A percentile compares a stretch with the other conserved stretches of the same genome.
These are phyloP conservation scores for Colletotrichum ledebouriae DNA, from an alignment of 2,329 filamentous ascomycete genomes.

Conservation along the genomic window DNA sequence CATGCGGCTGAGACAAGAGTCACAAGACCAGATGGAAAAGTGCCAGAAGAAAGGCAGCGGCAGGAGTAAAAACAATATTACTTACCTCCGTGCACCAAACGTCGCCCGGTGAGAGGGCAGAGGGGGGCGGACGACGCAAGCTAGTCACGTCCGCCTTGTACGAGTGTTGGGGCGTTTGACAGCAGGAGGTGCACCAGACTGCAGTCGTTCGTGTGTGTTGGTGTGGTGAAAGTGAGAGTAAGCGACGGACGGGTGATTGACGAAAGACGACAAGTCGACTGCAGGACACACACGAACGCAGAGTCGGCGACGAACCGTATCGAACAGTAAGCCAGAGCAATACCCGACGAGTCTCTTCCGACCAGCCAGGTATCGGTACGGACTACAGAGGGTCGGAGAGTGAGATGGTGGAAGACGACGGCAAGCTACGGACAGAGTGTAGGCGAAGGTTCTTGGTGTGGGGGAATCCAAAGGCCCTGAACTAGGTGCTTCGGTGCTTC, in stretches of 20 bases:
- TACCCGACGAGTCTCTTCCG: background rate
- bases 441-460: slow-evolving; percentile 23
- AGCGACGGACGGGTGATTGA: background rate
- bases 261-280: background rate
- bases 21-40: slow-evolving; percentile 13
- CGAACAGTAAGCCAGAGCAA: background rate
- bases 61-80: slow-evolving; percentile 23
- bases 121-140: slow-evolving; percentile 20
- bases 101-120: slow-evolving; percentile 30
- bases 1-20: slow-evolving; percentile 11
- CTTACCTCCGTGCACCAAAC: slow-evolving; percentile 33
- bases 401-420: background rate
- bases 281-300: slow-evolving; percentile 1
- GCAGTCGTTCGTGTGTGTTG: background rate
- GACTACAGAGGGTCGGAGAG: too few relatives aligned
- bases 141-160: slow-evolving; percentile 12
- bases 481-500: slow-evolving; percentile 19
- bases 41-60: slow-evolving; percentile 12
- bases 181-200: slow-evolving; percentile 8
- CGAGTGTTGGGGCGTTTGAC: slow-evolving; percentile 8
- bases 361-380: too few relatives aligned
- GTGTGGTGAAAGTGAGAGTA: background rate
- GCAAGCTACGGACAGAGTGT: slow-evolving; percentile 20
- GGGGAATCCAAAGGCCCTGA: background rate
- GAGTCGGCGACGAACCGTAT: background rate